Evolutionary conservation across 106 monocot species (phyloP), one percentile per base, ranked within the genome.

Genomic region (Ottelia alismoides): DNA sequence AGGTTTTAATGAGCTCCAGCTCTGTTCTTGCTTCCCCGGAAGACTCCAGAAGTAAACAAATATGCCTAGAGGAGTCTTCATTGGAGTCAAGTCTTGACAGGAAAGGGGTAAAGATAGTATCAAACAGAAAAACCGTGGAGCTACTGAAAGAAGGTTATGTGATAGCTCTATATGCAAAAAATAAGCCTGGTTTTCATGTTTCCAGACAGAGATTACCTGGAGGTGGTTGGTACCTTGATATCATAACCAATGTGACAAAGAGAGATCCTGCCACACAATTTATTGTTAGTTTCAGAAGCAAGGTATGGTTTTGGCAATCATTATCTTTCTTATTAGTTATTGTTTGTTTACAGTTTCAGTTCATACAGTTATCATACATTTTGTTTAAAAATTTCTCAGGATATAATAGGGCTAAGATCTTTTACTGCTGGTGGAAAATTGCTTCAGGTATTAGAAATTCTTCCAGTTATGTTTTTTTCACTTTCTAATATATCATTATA

Each of bases 181-280:
- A 74, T 59, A 52, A 26, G 46, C 32, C 74, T 56, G 85, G 79
- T 10, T 71, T 82, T 45, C 69, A 79, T 68, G 85, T 85, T 11
- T 76, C 90, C 1, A 82, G 98, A 49, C 79, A 79, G 53, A 78
- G 90, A 52, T 67, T 67, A 32, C 58, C 82, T 51, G 79, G 79
- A 51, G 85, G 79, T 68, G 98, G 78, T 11, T 98, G 85, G 90
- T 77, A 77, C 49, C 62, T 90, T 27, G 90, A 98, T 65, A 62
- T 63, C 25, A 49, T 90, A 44, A 58, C 82, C 25, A 86, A 80
- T 71, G 82, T 90, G 31, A 82, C 98, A 16, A 86, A 82, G 69
- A 74, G 90, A n/a, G 98, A 90, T 73, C 98, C 98, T 53, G 82
- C 90, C 53, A 77, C 77, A 25, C 90, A 98, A 32, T 98, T 90